Conservation (phyloP, 2,329 filamentous ascomycete species). For the Botrytis medusae region DNA sequence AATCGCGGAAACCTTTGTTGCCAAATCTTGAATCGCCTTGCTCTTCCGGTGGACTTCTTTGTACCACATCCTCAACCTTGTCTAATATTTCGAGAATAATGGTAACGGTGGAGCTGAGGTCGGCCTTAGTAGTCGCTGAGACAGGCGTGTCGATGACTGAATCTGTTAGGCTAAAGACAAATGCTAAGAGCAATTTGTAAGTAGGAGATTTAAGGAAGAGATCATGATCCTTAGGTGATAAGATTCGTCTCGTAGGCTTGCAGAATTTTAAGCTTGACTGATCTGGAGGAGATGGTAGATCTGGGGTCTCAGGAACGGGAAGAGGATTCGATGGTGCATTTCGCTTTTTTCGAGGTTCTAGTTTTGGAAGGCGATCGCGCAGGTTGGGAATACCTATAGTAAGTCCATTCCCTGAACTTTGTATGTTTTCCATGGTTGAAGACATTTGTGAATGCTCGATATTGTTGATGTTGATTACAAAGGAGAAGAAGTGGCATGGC, state of each 20-base stretch:
- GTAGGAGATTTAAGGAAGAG: constrained; percentile 77
- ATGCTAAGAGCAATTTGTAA: constrained; percentile 73
- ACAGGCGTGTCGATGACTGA: constrained; percentile 70
- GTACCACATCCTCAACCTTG: constrained; percentile 65
- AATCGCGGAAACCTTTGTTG: constrained; percentile 84
- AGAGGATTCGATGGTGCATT: constrained; percentile 52
- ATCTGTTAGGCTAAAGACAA: constrained; percentile 84
- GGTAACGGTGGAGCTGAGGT: constrained; percentile 59
- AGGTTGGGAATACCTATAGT: constrained; percentile 47
- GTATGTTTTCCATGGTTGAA: constrained; percentile 29
- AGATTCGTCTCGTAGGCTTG: constrained; percentile 72
- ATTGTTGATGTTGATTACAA: constrained; percentile 12
- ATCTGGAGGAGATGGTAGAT: constrained; percentile 67
- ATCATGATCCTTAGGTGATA: constrained; percentile 77
- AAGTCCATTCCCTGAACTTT: constrained; percentile 14
- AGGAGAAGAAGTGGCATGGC: neutral
- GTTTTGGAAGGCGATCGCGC: constrained; percentile 62
- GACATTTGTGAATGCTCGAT: constrained; percentile 32
- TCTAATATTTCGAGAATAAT: constrained; percentile 70
- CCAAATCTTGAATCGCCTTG: constrained; percentile 89
- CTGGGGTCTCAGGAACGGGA: constrained; percentile 73
- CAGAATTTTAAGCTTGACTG: constrained; percentile 60
- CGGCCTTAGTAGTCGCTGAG: constrained; percentile 56
- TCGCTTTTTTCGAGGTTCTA: constrained; percentile 63
- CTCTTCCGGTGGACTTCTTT: constrained; percentile 74